Evolutionary conservation across 75 land plant genomes (phyloP), one percentile per base, ranked within the genome.

Genomic region (Selaginella tamariscina): DNA sequence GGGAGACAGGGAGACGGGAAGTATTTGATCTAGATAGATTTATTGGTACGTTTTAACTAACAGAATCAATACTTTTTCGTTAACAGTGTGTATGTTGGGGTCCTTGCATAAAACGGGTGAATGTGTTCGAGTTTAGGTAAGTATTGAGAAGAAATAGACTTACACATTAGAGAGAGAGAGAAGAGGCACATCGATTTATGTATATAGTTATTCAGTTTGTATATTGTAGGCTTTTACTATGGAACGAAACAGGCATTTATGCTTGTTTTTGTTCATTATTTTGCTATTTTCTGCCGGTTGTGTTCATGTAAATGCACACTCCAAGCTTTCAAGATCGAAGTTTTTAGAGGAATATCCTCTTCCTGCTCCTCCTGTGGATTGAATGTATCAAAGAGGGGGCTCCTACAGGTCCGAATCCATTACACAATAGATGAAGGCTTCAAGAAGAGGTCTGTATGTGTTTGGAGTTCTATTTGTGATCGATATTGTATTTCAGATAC

Each of bases 381-480:
- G 11, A 5, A 39, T 5, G 49, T 39, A 15, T 39, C 49, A 39
- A 39, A 39, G 15, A 39, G 49, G 49, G 15, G 49, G 49, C 49
- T 39, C 49, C 49, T 5, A 39, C 49, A 39, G 49, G 49, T 15
- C 49, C 49, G 15, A 39, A 39, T 39, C 49, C 49, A 5, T 15
- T 39, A 39, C 49, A 39, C 49, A 39, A 39, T 39, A 39, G 49
- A 39, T 39, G 49, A 39, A 39, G 49, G n/a, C n/a, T n/a, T n/a
- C n/a, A n/a, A n/a, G n/a, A n/a, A n/a, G n/a, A n/a, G n/a, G n/a
- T n/a, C n/a, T n/a, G n/a, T n/a, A n/a, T n/a, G n/a, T n/a, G n/a
- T n/a, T n/a, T n/a, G n/a, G n/a, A n/a, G n/a, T n/a, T n/a, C n/a
- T n/a, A n/a, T n/a, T n/a, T n/a, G n/a, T n/a, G n/a, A n/a, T n/a